Evolutionary conservation across 1,284 basidiomycete species (phyloP), one percentile per base, ranked within the genome.

Genomic region (Cryptococcus sp.): DNA sequence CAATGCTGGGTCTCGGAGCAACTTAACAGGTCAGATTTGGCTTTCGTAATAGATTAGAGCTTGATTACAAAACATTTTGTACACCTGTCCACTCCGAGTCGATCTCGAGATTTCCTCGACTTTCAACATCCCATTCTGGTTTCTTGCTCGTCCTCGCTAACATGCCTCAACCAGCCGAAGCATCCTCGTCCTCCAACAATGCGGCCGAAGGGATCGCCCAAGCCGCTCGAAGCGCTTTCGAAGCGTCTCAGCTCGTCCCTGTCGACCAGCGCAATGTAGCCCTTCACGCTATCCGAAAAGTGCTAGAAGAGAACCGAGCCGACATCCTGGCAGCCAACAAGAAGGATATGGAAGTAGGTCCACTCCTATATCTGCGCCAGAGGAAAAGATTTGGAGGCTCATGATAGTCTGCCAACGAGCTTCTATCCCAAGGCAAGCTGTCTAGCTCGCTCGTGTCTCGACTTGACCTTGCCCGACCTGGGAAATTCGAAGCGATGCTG

Each of bases 401-500:
- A 14, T 22, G 18, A n/a, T 6, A 87, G 83, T 85, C 85, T 28
- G 93, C 92, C 0, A 78, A 82, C 64, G 72, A 65, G 5, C 85
- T 91, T 50, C 90, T 91, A 9, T 80, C 81, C 33, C 79, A 84
- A 1, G 92, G 91, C 3, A 82, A 84, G 35, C 88, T 98, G 73
- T 86, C 90, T 0, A 73, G 78, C 2, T 82, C 92, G 1, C 76
- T 98, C 41, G 75, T 94, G 16, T 87, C 86, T 41, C 82, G 95
- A 12, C 78, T 99, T 18, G 92, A 97, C 68, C 79, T 99, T 11
- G 79, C 80, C 48, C 82, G 81, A 48, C 78, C 84, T 12, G 88
- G 90, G 58, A 98, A 98, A 74, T 99, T 90, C 87, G 84, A 89
- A 36, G 81, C 85, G 0, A 94, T 97, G 86, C 77, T 98, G 4